Base-by-base conservation (phyloP, 805 yeast species). In the Wickerhamomyces chambardii region DNA sequence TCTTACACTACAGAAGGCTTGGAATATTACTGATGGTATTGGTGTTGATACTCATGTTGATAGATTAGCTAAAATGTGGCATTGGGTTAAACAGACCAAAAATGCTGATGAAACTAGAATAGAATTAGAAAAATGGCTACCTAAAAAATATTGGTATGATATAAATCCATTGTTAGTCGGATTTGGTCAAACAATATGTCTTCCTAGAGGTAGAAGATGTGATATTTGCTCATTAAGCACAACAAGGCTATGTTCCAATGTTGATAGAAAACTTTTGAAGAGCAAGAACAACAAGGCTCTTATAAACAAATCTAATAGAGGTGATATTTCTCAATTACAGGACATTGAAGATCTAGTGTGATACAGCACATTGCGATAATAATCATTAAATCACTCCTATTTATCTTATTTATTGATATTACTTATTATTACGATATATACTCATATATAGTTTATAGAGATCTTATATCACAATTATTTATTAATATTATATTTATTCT, bases 21-120 rank as follows among this genome's bases (percentile, higher is more conserved):
- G 96, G 96, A 62, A 66, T 29, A 62, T 78, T 39, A 77, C 68
- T 35, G 61, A 65, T 12, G 97, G 97, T 0, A 84, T 89, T n/a
- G 96, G 97, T 8, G 96, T 89, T 10, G 97, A 89, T 53, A 89
- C 85, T 3, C 97, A 89, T 55, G 75, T 89, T 35, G 89, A 84
- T 46, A 63, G 97, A 35, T 61, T 87, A 39, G 76, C 87, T 0
- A 76, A 74, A 38, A 70, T 81, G 75, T 86, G 87, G 82, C 67
- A 70, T 22, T 87, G 96, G 96, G 82, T 76, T 3, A 58, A 55
- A 22, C 50, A 50, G 29, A 53, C 68, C 26, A 62, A 69, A 30
- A 80, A 75, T 12, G 95, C 97, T 0, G 96, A 89, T 43, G 66
- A 67, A 22, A 84, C 95, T 0, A 58, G 97, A 17, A 48, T 63